A percentile compares a stretch with the other conserved stretches of the same genome.
Conservation (phyloP, 768 basidiomycete genomes). For the Nevesoporus exiguus region DNA sequence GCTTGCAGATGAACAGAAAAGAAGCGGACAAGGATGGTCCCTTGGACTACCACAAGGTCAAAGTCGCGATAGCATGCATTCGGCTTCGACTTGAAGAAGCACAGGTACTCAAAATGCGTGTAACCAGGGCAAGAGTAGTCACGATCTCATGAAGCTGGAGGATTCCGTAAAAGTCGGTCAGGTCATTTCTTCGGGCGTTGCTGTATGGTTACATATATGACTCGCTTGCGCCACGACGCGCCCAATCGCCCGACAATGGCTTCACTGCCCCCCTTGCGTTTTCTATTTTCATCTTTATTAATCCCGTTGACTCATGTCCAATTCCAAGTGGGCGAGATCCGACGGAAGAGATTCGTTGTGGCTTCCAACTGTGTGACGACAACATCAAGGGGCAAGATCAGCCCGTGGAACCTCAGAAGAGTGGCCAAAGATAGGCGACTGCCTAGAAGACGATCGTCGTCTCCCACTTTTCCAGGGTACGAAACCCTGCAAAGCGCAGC, state of each 20-base stretch:
- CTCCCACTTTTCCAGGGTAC: constrained; percentile 15
- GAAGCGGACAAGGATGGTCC: constrained; percentile 97
- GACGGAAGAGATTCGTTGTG: constrained; percentile 92
- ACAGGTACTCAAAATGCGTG: constrained; percentile 89
- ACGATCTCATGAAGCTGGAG: constrained; percentile 85
- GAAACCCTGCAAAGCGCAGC: constrained; percentile 22
- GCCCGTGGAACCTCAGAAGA: constrained; percentile 81
- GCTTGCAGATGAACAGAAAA: constrained; percentile 84
- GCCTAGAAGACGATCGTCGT: constrained; percentile 74
- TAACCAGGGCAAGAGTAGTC: constrained; percentile 83
- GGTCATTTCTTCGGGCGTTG: constrained; percentile 27
- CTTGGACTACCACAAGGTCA: constrained; percentile 97
- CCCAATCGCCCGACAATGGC: not conserved
- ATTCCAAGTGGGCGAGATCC: constrained; percentile 89
- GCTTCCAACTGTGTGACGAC: constrained; percentile 96
- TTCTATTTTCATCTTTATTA: not conserved
- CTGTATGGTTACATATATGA: not conserved
- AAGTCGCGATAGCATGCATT: constrained; percentile 98
- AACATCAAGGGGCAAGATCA: constrained; percentile 94
- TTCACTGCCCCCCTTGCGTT: not conserved
- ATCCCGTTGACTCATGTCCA: constrained; percentile 20
- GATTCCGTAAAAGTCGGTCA: constrained; percentile 93
- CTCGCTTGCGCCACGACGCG: not conserved
- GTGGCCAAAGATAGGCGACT: constrained; percentile 98
- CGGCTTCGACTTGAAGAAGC: constrained; percentile 97